Conservation (phyloP, 2,329 filamentous ascomycete genomes). For the Teratosphaeriaceae sp. region DNA sequence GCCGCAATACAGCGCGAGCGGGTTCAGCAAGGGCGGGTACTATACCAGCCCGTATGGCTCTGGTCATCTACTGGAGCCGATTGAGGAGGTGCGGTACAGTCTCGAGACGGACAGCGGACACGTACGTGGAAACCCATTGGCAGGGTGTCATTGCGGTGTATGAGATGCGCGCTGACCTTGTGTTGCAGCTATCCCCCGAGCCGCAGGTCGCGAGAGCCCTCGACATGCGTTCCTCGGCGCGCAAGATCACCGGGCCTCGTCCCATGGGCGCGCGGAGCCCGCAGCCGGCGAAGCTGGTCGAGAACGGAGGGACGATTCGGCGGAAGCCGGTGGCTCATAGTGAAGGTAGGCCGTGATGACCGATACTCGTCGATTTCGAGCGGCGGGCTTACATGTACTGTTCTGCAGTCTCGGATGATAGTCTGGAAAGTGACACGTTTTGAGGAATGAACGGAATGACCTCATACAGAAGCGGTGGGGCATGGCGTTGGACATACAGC, state of each 20-base stretch:
- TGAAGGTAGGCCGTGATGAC: conserved; percentile 13
- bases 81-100: conserved; percentile 45
- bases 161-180: conserved; percentile 1
- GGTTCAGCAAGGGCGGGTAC: conserved; percentile 27
- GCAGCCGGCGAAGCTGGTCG: conserved; percentile 10
- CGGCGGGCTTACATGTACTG: neutral
- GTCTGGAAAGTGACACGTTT: conserved; percentile 6
- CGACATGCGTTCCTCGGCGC: conserved; percentile 28
- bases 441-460: neutral
- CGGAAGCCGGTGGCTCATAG: conserved; percentile 23
- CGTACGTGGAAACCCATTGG: conserved; percentile 5
- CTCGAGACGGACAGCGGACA: conserved; percentile 40
- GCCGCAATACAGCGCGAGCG: conserved; percentile 28
- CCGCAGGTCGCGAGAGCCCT: conserved; percentile 21
- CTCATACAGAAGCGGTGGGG: neutral
- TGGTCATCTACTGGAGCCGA: conserved; percentile 40
- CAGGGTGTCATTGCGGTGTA: neutral
- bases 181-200: conserved; percentile 23
- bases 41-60: conserved; percentile 32
- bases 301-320: conserved; percentile 19
- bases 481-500: neutral
- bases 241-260: conserved; percentile 44
- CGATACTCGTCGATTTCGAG: too few relatives aligned
- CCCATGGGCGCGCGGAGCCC: conserved; percentile 39
- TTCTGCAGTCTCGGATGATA: conserved; percentile 8